A percentile compares a stretch with the other conserved stretches of the same genome.
phyloP scores from a whole-genome alignment of 208 protist genomes.

The Trypanosoma vivax region DNA sequence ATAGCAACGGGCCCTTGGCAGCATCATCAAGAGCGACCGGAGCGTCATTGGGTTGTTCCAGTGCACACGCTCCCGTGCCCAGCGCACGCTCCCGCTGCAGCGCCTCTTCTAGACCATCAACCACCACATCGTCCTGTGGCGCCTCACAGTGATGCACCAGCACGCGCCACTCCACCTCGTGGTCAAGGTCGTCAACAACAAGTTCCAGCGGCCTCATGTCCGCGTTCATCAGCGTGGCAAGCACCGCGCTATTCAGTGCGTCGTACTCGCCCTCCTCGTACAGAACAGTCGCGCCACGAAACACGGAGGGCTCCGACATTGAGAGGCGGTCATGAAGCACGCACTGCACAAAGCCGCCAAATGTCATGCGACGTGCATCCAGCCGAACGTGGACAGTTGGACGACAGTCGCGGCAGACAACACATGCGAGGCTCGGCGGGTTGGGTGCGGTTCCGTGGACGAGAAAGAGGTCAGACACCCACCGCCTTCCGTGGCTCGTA shows the following conservation, averaged over 20 bases:
- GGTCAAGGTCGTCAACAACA: conserved; percentile 51
- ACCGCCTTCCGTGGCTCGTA: no score
- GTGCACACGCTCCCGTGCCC: neutral
- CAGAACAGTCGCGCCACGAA: conserved; percentile 30
- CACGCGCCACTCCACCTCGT: conserved; percentile 56
- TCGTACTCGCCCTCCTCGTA: conserved; percentile 83
- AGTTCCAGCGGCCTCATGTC: conserved; percentile 27
- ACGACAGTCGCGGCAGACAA: conserved; percentile 45
- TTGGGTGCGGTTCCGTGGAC: conserved; percentile 51
- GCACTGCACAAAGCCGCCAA: conserved; percentile 32
- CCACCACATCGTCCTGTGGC: conserved; percentile 4
- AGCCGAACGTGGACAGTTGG: conserved; percentile 36
- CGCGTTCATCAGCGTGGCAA: conserved; percentile 16
- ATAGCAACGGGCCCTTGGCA: neutral
- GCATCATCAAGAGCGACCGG: neutral
- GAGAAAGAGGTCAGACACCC: conserved; percentile 35
- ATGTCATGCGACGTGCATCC: conserved; percentile 24
- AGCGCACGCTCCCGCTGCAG: conserved; percentile 11
- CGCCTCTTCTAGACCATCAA: conserved; percentile 26
- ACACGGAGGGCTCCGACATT: conserved; percentile 44
- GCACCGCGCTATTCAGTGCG: conserved; percentile 20
- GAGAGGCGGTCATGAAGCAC: conserved; percentile 28
- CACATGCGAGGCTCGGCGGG: conserved; percentile 34
- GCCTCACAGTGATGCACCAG: conserved; percentile 26
- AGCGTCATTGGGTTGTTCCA: no score